Percentiles rank a stretch among this genome's conserved stretches.
phyloP scores from a whole-genome alignment of 805 yeast species.

The Cyberlindnera xylosilytica region DNA sequence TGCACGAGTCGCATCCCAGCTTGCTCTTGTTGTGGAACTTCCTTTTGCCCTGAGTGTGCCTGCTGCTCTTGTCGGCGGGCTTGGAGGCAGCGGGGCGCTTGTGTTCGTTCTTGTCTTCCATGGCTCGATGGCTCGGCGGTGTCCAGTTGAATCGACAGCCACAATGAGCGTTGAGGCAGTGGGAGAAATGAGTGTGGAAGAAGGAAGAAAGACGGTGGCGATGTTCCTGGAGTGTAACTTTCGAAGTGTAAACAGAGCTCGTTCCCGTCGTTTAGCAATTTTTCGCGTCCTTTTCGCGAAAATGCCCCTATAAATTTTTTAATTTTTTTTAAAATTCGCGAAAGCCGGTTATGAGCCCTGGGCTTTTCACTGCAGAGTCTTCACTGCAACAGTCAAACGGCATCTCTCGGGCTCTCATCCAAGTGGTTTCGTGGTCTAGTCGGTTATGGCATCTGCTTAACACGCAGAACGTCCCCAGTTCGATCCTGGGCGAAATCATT shows the following conservation, averaged over 20 bases:
- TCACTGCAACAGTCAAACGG: too few species aligned
- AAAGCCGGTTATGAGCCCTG: too few species aligned
- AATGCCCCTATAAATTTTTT: too few species aligned
- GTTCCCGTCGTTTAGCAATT: conserved; percentile 14
- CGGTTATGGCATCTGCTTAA: conserved; percentile 99
- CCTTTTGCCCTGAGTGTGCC: conserved; percentile 63
- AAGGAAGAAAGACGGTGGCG: neutral
- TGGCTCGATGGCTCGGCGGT: neutral
- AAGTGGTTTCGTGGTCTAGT: conserved; percentile 1
- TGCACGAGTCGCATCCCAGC: conserved; percentile 87
- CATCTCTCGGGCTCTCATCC: too few species aligned
- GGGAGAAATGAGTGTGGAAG: neutral
- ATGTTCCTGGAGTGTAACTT: neutral
- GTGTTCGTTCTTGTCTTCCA: too few species aligned
- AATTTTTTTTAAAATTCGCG: too few species aligned
- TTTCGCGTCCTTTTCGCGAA: neutral
- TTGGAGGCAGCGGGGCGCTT: too few species aligned
- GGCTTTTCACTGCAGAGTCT: too few species aligned
- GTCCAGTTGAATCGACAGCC: conserved; percentile 17
- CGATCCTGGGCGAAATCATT: conserved; percentile 99
- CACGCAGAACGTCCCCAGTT: conserved; percentile 99
- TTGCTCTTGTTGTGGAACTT: conserved; percentile 88
- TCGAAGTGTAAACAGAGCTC: conserved; percentile 13
- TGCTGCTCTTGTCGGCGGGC: conserved; percentile 17
- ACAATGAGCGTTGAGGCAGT: conserved; percentile 14